These are phyloP conservation scores for Colletotrichum abscissum DNA, from an alignment of 2,329 filamentous ascomycete genomes.

Conservation along the genomic window DNA sequence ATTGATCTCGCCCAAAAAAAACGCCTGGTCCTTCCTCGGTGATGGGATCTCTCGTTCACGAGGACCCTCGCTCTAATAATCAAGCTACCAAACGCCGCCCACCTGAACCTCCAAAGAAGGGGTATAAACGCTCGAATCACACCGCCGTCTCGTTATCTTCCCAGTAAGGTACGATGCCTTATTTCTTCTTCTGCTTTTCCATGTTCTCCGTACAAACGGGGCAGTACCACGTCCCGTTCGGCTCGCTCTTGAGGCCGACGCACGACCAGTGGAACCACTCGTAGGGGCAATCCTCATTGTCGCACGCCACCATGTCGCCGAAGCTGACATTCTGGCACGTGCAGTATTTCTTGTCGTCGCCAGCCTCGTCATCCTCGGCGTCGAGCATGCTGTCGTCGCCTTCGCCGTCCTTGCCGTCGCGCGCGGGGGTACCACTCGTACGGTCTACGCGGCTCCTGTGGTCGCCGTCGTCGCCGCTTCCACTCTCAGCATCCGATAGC, in stretches of 20 bases:
- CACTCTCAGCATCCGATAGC: slow-evolving; percentile 71
- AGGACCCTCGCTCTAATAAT: neutral
- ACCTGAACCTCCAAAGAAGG: neutral
- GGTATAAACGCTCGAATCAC: slow-evolving; percentile 26
- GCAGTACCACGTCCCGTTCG: slow-evolving; percentile 76
- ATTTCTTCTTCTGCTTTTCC: slow-evolving; percentile 48
- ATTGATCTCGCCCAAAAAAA: neutral
- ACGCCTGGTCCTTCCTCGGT: neutral
- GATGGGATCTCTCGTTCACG: neutral
- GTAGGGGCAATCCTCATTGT: slow-evolving; percentile 82
- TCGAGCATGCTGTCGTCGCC: slow-evolving; percentile 67
- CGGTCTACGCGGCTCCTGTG: slow-evolving; percentile 42
- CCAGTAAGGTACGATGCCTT: neutral
- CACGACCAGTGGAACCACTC: slow-evolving; percentile 92
- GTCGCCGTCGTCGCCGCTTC: slow-evolving; percentile 64
- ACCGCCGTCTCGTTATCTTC: neutral
- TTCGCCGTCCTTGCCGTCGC: slow-evolving; percentile 52
- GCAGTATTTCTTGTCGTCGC: slow-evolving; percentile 85
- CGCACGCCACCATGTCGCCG: slow-evolving; percentile 90
- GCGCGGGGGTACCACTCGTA: slow-evolving; percentile 38
- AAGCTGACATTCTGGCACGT: slow-evolving; percentile 86
- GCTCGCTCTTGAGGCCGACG: slow-evolving; percentile 75
- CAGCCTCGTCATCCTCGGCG: slow-evolving; percentile 75
- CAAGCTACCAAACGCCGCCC: neutral
- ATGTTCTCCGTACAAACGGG: slow-evolving; percentile 68